phyloP scores from a whole-genome alignment of 768 basidiomycete species.

The Punctularia strigosozonata region DNA sequence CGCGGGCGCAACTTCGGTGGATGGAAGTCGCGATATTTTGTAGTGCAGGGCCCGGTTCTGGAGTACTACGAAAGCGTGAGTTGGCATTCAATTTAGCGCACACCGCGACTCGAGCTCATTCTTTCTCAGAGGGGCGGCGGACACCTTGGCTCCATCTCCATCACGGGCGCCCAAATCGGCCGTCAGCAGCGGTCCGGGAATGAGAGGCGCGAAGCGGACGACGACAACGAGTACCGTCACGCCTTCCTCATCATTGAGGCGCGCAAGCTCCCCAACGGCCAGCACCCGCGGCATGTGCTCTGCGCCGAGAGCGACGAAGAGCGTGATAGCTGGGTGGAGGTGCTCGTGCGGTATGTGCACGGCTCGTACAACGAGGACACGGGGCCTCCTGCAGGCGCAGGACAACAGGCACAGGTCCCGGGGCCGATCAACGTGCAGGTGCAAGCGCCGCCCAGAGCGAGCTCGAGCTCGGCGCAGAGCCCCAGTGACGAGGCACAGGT shows the following conservation, averaged over 20 bases:
- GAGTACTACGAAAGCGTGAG: conserved; percentile 95
- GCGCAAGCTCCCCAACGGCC: conserved; percentile 57
- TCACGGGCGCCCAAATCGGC: conserved; percentile 93
- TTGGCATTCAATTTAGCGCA: conserved; percentile 12
- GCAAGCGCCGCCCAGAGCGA: conserved; percentile 41
- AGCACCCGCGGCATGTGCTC: conserved; percentile 76
- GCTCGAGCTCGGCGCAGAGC: conserved; percentile 37
- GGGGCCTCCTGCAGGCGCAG: no score
- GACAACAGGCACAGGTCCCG: conserved; percentile 23
- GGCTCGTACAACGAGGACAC: conserved; percentile 72
- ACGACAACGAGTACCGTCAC: conserved; percentile 91
- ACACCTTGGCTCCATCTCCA: conserved; percentile 81
- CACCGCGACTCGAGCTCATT: conserved; percentile 6
- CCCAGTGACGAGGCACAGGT: conserved; percentile 18
- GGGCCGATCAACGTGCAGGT: conserved; percentile 8
- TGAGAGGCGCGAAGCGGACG: conserved; percentile 43
- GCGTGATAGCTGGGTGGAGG: conserved; percentile 90
- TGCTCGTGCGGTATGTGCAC: conserved; percentile 80
- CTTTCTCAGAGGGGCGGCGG: conserved; percentile 67
- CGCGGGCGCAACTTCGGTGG: conserved; percentile 97
- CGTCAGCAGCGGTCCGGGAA: conserved; percentile 66
- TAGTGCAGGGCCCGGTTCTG: conserved; percentile 78
- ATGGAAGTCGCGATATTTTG: conserved; percentile 94
- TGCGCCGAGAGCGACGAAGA: conserved; percentile 95
- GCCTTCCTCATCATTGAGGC: conserved; percentile 95